Evolutionary conservation across 177 flowering plant genomes (phyloP), one percentile per base, ranked within the genome.

Genomic region (Vitis hybrid): DNA sequence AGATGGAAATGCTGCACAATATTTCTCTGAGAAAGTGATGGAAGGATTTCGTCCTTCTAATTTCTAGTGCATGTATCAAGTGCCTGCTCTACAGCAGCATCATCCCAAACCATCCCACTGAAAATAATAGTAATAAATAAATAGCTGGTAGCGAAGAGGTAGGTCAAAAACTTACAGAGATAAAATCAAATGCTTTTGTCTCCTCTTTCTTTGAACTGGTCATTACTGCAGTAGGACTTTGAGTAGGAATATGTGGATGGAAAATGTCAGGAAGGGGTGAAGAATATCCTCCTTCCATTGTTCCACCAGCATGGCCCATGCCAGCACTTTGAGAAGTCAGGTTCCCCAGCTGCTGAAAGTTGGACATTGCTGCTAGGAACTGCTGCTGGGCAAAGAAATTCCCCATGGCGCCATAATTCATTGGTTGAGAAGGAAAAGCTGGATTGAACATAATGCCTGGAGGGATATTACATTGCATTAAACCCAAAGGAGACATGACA

Each of bases 171-270:
- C 97, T 86, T 86, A 95, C 99, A 58, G 99, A 86, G 71, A 95
- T 93, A 70, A 95, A 95, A 74, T 93, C 99, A 75, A 95, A 95
- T 32, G 98, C 99, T 82, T 77, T 89, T 1, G 93, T 87, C 1
- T 93, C 97, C 77, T 91, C 97, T 83, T 87, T 93, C 87, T 88
- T 91, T 52, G 93, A 75, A 78, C 66, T 84, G 71, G 76, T 86
- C 85, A 85, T 71, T 62, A 72, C 56, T 48, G 90, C 48, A 57
- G 63, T 82, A 3, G 85, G 81, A 71, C 75, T 64, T 71, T 83
- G 93, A 65, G 65, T 64, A 3, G 88, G 78, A 67, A 81, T 71
- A 61, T 78, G 80, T 48, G 91, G 74, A 73, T 90, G 79, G 79
- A 95, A 95, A 66, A 93, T 80, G 80, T 93, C 97, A 62, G 97